Conservation (phyloP, 257 asterid genomes). For the Cinchona pubescens region DNA sequence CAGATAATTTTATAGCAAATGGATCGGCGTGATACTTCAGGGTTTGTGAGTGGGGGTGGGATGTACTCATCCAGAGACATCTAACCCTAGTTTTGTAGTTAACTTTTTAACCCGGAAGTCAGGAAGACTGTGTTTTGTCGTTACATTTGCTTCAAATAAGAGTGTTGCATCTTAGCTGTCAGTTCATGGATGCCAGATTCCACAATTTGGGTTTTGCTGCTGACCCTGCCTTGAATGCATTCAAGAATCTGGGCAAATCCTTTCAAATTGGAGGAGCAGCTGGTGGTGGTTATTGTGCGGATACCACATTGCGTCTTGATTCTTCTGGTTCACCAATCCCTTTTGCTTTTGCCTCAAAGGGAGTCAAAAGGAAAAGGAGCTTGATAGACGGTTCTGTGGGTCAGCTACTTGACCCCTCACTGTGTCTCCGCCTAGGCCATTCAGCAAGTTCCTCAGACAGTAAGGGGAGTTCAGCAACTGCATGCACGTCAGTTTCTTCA, state of each 20-base stretch:
- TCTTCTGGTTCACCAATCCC: constrained; percentile 48
- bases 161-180: constrained; percentile 37
- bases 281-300: constrained; percentile 45
- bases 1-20: constrained; percentile 32
- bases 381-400: constrained; percentile 34
- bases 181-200: constrained; percentile 78
- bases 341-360: constrained; percentile 41
- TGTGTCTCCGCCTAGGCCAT: constrained; percentile 70
- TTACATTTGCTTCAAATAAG: constrained; percentile 46
- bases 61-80: constrained; percentile 61
- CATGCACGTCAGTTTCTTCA: constrained; percentile 79
- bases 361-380: constrained; percentile 76
- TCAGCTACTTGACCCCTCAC: constrained; percentile 41
- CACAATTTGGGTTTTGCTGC: constrained; percentile 61
- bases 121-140: constrained; percentile 67
- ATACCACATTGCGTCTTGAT: constrained; percentile 75
- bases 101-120: constrained; percentile 69
- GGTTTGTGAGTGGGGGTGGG: constrained; percentile 95
- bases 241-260: constrained; percentile 61
- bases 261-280: constrained; percentile 44
- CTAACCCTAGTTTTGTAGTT: constrained; percentile 55
- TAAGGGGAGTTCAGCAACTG: constrained; percentile 89
- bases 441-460: constrained; percentile 93
- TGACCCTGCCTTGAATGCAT: constrained; percentile 55
- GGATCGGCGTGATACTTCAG: constrained; percentile 96